phyloP scores from a whole-genome alignment of 2,329 filamentous ascomycete species.

The Chaetomium globosum region DNA sequence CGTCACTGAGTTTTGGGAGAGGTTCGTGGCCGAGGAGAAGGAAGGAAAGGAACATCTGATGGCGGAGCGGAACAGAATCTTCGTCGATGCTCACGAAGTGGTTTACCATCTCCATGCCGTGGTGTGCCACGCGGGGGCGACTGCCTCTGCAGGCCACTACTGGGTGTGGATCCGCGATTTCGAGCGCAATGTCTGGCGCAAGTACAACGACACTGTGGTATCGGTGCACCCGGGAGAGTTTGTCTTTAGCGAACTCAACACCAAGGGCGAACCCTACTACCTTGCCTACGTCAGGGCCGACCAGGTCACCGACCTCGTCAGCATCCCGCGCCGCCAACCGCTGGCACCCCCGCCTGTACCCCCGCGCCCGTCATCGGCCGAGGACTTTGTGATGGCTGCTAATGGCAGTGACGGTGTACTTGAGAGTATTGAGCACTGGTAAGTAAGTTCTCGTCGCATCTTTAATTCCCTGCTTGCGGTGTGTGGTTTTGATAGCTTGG shows the following conservation, averaged over 20 bases:
- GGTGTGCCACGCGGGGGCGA: constrained; percentile 80
- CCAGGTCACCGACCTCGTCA: constrained; percentile 38
- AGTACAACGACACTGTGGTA: constrained; percentile 89
- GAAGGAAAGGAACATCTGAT: constrained; percentile 36
- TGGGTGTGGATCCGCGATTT: constrained; percentile 97
- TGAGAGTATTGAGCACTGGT: constrained; percentile 13
- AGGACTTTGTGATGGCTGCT: constrained; percentile 8
- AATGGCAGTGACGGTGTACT: not conserved
- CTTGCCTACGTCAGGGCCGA: constrained; percentile 42
- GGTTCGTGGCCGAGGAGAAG: constrained; percentile 42
- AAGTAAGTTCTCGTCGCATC: not conserved
- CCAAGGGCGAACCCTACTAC: constrained; percentile 67
- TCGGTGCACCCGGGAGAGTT: constrained; percentile 69
- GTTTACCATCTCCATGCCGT: constrained; percentile 87
- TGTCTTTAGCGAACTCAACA: constrained; percentile 69
- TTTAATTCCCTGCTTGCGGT: not conserved
- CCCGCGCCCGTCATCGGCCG: constrained; percentile 12
- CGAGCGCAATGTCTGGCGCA: constrained; percentile 76
- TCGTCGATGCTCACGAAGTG: constrained; percentile 63
- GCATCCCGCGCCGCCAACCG: constrained; percentile 33
- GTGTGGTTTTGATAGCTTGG: not conserved
- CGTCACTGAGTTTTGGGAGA: constrained; percentile 47
- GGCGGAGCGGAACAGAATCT: constrained; percentile 53
- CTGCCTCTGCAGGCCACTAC: constrained; percentile 78
- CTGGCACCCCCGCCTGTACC: constrained; percentile 15